A percentile compares a stretch with the other conserved stretches of the same genome.
phyloP scores from a whole-genome alignment of 1,284 basidiomycete species.

The Austropuccinia psidii region DNA sequence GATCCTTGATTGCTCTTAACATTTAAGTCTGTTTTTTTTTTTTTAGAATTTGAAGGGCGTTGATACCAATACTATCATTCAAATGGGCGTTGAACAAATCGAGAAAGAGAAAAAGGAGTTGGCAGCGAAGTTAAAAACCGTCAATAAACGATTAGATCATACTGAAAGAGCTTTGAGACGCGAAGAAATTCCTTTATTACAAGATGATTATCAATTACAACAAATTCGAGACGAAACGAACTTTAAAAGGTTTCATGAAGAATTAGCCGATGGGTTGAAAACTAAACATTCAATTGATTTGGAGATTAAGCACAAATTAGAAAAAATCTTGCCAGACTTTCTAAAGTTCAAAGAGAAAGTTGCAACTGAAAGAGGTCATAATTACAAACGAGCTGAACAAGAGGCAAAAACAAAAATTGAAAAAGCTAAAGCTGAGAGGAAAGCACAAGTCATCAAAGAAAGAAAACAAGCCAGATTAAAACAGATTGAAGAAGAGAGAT shows the following conservation, averaged over 20 bases:
- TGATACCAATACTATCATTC: slow-evolving; percentile 80
- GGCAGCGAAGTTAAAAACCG: slow-evolving; percentile 71
- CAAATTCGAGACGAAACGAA: slow-evolving; percentile 65
- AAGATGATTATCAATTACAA: slow-evolving; percentile 79
- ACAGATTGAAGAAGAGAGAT: slow-evolving; percentile 38
- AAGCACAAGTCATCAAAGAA: slow-evolving; percentile 39
- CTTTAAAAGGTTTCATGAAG: slow-evolving; percentile 61
- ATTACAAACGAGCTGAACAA: slow-evolving; percentile 60
- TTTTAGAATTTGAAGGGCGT: slow-evolving; percentile 68
- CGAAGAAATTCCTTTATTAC: slow-evolving; percentile 79
- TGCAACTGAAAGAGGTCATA: slow-evolving; percentile 60
- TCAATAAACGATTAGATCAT: slow-evolving; percentile 87
- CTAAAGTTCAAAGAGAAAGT: slow-evolving; percentile 57
- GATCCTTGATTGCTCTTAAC: not conserved
- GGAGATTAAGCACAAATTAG: slow-evolving; percentile 68
- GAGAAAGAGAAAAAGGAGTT: slow-evolving; percentile 95
- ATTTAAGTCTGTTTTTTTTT: slow-evolving; percentile 1
- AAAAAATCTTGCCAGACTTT: slow-evolving; percentile 70
- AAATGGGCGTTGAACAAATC: slow-evolving; percentile 83
- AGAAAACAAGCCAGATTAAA: slow-evolving; percentile 39
- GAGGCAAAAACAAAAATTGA: slow-evolving; percentile 65
- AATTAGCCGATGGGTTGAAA: slow-evolving; percentile 59
- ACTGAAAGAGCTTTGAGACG: slow-evolving; percentile 91
- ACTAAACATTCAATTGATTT: slow-evolving; percentile 63
- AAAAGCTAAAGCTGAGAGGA: slow-evolving; percentile 72